Conservation (phyloP, 2,329 filamentous ascomycete genomes). For the Emydomyces testavorans region DNA sequence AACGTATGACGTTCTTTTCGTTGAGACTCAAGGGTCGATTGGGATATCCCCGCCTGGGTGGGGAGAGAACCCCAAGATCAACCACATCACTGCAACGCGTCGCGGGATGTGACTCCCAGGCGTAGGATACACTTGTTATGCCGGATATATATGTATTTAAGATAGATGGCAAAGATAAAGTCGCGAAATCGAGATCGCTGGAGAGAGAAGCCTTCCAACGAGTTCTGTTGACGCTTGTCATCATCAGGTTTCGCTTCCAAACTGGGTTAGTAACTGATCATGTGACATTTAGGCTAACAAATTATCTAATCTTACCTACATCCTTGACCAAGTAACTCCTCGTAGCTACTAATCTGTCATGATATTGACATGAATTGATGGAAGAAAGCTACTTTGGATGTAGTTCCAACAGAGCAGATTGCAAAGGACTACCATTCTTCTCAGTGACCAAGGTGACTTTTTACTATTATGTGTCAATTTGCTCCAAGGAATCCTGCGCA, state of each 20-base stretch:
- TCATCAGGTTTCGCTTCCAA: background rate
- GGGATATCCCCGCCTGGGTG: slow-evolving; percentile 1
- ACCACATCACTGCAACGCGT: background rate
- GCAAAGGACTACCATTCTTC: no score
- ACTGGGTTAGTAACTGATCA: background rate
- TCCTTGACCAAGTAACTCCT: no score
- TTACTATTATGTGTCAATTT: no score
- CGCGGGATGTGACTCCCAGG: background rate
- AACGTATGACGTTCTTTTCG: background rate
- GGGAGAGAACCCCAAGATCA: background rate
- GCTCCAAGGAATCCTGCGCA: no score
- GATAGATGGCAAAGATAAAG: background rate
- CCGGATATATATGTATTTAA: background rate
- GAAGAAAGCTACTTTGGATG: no score
- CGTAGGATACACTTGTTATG: background rate
- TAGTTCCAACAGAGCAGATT: no score
- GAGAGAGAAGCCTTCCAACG: background rate
- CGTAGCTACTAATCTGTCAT: no score
- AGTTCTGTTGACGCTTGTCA: background rate
- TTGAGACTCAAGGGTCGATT: background rate
- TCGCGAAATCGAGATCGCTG: background rate
- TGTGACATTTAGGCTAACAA: no score
- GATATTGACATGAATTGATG: no score
- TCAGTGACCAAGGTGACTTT: no score
- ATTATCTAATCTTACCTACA: no score